Base-by-base conservation (phyloP, 345 rosid species). In the Turritis glabra region DNA sequence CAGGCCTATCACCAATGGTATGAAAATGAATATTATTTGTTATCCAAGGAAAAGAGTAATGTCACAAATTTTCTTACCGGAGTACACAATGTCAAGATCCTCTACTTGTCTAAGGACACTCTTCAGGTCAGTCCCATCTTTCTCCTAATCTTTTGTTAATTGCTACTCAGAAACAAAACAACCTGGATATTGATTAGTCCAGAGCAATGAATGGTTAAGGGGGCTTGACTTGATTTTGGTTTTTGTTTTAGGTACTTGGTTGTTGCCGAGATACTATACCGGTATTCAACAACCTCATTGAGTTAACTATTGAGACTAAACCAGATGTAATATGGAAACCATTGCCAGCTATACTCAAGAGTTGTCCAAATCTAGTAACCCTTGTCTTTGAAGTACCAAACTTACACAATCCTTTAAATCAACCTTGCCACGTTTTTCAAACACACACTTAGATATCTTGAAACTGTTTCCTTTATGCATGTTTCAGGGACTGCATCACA, bases 301-400 rank as follows among this genome's bases (percentile, higher is more conserved):
- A 23, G 7, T 5, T 50, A 22, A 50, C 55, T 5, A 50, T 50
- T 12, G 15, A 21, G 55, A 50, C 27, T 22, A 4, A 22, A 23
- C 26, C 29, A 13, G 2, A 50, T 14, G 8, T 5, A 50, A 5
- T 11, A 10, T 50, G 55, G 55, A 13, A 50, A 50, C 1, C 55
- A 50, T 50, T 50, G 55, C 27, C 55, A 19, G 55, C 8, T 50
- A 2, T 50, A 6, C 55, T 50, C 55, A 11, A 11, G 15, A 50
- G 9, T 50, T 22, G 55, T 50, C 55, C 54, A 50, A 50, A 23
- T 19, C 54, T 50, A 21, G 15, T 9, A 50, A 50, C 54, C 15
- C 27, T 89, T 84, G 76, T 84, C 7, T 40, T 40, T 17, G 15
- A 40, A 14, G 46, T 40, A 40, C 17, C n/a, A 40, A 14, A 14